Percentiles rank a stretch among this genome's conserved stretches.
Evolutionary conservation across 768 basidiomycete genomes (phyloP).

Genomic region (Boletus tomentosulus): DNA sequence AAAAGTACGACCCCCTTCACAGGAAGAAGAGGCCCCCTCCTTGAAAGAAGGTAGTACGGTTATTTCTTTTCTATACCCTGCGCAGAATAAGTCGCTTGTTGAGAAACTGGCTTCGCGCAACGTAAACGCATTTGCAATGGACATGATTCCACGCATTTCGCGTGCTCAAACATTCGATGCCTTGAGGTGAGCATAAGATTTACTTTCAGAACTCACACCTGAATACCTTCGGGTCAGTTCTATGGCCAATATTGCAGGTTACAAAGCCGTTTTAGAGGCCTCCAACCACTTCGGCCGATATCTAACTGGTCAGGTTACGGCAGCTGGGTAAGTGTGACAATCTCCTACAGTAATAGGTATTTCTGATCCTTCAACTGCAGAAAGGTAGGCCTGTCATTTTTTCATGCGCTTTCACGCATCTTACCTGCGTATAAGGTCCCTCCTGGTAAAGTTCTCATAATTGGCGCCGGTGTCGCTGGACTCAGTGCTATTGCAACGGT

Average conservation of each 20-base stretch:
- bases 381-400: slow-evolving; percentile 34
- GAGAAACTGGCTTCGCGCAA: slow-evolving; percentile 63
- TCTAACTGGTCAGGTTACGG: slow-evolving; percentile 87
- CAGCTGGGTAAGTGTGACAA: slow-evolving; percentile 65
- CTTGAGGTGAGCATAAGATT: slow-evolving; percentile 51
- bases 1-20: slow-evolving; percentile 77
- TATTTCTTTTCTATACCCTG: slow-evolving; percentile 81
- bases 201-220: neutral
- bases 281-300: slow-evolving; percentile 88
- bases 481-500: slow-evolving; percentile 85
- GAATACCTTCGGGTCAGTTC: slow-evolving; percentile 44
- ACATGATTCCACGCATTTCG: slow-evolving; percentile 88
- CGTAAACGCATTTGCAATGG: slow-evolving; percentile 82
- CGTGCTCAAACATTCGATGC: slow-evolving; percentile 89
- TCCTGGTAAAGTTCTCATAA: slow-evolving; percentile 82
- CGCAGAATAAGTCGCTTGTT: slow-evolving; percentile 73
- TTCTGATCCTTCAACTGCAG: slow-evolving; percentile 24
- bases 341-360: slow-evolving; percentile 1
- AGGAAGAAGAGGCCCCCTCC: slow-evolving; percentile 54
- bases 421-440: slow-evolving; percentile 53
- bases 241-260: slow-evolving; percentile 94
- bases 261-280: slow-evolving; percentile 88
- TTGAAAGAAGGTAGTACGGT: slow-evolving; percentile 74
- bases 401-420: slow-evolving; percentile 4
- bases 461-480: slow-evolving; percentile 87